phyloP scores from a whole-genome alignment of 768 basidiomycete species.

The Tricholoma sp. region DNA sequence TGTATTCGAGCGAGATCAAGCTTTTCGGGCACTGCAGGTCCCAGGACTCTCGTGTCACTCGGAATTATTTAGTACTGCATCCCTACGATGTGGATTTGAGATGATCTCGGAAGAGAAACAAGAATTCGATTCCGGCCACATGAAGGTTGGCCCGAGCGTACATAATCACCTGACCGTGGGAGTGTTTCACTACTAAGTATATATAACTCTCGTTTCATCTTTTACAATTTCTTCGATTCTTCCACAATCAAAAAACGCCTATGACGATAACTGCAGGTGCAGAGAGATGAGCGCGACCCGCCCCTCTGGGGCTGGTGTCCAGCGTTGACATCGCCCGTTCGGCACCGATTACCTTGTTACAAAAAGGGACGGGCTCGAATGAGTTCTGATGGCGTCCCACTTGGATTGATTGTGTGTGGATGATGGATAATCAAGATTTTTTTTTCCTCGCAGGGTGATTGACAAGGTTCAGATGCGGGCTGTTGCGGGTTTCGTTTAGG shows the following conservation, averaged over 20 bases:
- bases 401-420: slow-evolving; percentile 15
- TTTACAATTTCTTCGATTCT: slow-evolving; percentile 29
- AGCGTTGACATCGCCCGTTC: slow-evolving; percentile 61
- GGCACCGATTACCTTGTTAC: slow-evolving; percentile 59
- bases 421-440: background rate
- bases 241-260: slow-evolving; percentile 41
- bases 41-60: no score
- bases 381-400: slow-evolving; percentile 46
- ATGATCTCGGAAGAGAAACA: no score
- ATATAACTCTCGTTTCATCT: slow-evolving; percentile 1
- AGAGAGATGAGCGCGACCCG: slow-evolving; percentile 48
- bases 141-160: background rate
- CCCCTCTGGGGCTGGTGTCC: slow-evolving; percentile 32
- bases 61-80: no score
- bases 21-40: no score
- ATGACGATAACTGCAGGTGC: slow-evolving; percentile 54
- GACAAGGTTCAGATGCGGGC: background rate
- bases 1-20: no score
- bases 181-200: slow-evolving; percentile 2
- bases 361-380: slow-evolving; percentile 53
- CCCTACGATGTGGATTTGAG: no score
- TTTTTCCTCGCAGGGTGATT: background rate
- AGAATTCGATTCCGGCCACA: no score
- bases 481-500: no score
- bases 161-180: slow-evolving; percentile 17